Base-by-base conservation (phyloP, 768 basidiomycete genomes). In the Lactarius vividus region DNA sequence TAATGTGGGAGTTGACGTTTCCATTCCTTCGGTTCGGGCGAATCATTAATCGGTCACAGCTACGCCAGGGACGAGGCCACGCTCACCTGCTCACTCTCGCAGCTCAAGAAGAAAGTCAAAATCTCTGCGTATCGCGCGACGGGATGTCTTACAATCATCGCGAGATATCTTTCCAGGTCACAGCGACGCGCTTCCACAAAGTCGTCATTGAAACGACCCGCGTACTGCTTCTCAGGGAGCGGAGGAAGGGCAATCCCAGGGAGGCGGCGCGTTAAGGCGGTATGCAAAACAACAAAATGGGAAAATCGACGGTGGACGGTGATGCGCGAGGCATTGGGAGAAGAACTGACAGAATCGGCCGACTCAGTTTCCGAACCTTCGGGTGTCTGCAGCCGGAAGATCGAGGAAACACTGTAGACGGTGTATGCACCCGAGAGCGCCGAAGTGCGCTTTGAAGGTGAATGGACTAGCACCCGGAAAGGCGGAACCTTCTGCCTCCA, bases 251-350 rank as follows among this genome's bases (percentile, higher is more conserved):
- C 86, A 33, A 94, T 84, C 0, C 89, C 89, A 7, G 91, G 90
- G 4, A 93, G 83, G 9, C 87, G 81, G 28, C 85, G 79, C 23
- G 82, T 79, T 57, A 96, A 77, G 10, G 88, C 85, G 2, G 88
- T 86, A 69, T 93, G 88, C 35, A 96, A 80, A 58, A 87, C 81
- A 31, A 88, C 85, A 71, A 96, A 96, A 65, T 94, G 89, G 4
- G 92, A 92, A 77, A 91, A 96, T 8, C 93, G 87, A 13, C 93
- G 82, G 42, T 88, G 81, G 42, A 94, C 92, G 0, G 88, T 92
- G 66, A 94, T 83, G 37, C 85, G 79, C 11, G 82, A 78, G 1
- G 85, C 78, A 1, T 81, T 77, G 5, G 75, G 64, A 4, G 76
- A 73, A 15, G 65, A 63, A 15, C 70, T 74, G 53, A 66, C 56